These are phyloP conservation scores for Trichoderma gamsii DNA, from an alignment of 495 filamentous ascomycete genomes.

Conservation along the genomic window DNA sequence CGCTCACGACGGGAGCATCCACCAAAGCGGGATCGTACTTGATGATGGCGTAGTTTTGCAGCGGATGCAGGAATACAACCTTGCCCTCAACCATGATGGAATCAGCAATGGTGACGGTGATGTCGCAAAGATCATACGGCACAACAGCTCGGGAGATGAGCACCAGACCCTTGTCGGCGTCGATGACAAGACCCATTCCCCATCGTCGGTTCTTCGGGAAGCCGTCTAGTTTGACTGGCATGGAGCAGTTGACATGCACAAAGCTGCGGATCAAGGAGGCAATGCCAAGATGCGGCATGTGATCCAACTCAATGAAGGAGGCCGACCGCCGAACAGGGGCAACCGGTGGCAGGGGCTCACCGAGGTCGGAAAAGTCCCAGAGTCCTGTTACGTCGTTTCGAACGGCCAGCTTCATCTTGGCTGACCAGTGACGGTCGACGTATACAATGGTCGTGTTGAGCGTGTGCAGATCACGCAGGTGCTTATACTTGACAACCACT, in stretches of 20 bases:
- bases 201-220: slow-evolving; percentile 90
- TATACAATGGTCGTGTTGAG: slow-evolving; percentile 87
- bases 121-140: slow-evolving; percentile 94
- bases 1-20: slow-evolving; percentile 84
- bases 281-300: slow-evolving; percentile 80
- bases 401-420: slow-evolving; percentile 87
- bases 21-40: slow-evolving; percentile 92
- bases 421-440: slow-evolving; percentile 90
- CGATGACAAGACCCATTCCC: slow-evolving; percentile 90
- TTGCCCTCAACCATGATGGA: slow-evolving; percentile 90
- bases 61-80: slow-evolving; percentile 93
- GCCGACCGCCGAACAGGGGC: slow-evolving; percentile 68
- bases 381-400: slow-evolving; percentile 85
- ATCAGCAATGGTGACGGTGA: slow-evolving; percentile 90
- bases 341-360: slow-evolving; percentile 67
- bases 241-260: slow-evolving; percentile 81
- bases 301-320: slow-evolving; percentile 84
- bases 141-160: slow-evolving; percentile 89
- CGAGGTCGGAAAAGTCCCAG: slow-evolving; percentile 90
- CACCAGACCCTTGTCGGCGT: slow-evolving; percentile 91
- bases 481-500: slow-evolving; percentile 90
- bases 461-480: slow-evolving; percentile 90
- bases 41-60: slow-evolving; percentile 94
- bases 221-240: slow-evolving; percentile 94
- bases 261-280: slow-evolving; percentile 92